These are phyloP conservation scores for Aspergillus fructus DNA, from an alignment of 2,329 filamentous ascomycete species.

Conservation along the genomic window DNA sequence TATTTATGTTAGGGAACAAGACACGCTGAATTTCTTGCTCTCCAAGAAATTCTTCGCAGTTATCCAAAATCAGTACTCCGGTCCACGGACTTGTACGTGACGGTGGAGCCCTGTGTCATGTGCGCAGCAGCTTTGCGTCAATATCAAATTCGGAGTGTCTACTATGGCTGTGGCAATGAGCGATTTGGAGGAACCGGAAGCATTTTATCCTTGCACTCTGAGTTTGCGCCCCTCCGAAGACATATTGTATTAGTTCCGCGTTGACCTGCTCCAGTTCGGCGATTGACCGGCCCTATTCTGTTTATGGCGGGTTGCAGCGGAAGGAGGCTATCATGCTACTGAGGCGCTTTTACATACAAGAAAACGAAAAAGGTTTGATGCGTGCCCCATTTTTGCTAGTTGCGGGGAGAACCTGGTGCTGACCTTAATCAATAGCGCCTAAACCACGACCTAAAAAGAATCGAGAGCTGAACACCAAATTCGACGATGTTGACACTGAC, in stretches of 20 bases:
- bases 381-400: neutral
- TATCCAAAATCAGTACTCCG: slow-evolving; percentile 68
- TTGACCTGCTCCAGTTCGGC: slow-evolving; percentile 53
- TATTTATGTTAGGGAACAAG: slow-evolving; percentile 69
- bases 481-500: slow-evolving; percentile 30
- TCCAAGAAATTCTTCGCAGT: slow-evolving; percentile 63
- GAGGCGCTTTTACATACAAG: slow-evolving; percentile 93
- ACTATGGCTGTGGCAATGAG: slow-evolving; percentile 94
- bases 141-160: slow-evolving; percentile 82
- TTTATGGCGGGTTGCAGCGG: slow-evolving; percentile 81
- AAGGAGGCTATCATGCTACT: slow-evolving; percentile 92
- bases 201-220: slow-evolving; percentile 81
- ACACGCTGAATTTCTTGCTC: slow-evolving; percentile 91
- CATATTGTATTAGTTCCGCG: neutral
- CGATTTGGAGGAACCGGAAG: slow-evolving; percentile 95
- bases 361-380: slow-evolving; percentile 80
- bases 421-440: slow-evolving; percentile 47
- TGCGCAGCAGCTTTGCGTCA: slow-evolving; percentile 91
- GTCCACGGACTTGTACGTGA: slow-evolving; percentile 85
- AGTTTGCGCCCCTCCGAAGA: slow-evolving; percentile 43
- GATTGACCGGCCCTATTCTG: slow-evolving; percentile 76
- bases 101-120: slow-evolving; percentile 98
- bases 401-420: slow-evolving; percentile 6
- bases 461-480: slow-evolving; percentile 61
- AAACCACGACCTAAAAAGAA: slow-evolving; percentile 66